A percentile compares a stretch with the other conserved stretches of the same genome.
Conservation (phyloP, 1,284 basidiomycete genomes). For the Dichomitus squalens region DNA sequence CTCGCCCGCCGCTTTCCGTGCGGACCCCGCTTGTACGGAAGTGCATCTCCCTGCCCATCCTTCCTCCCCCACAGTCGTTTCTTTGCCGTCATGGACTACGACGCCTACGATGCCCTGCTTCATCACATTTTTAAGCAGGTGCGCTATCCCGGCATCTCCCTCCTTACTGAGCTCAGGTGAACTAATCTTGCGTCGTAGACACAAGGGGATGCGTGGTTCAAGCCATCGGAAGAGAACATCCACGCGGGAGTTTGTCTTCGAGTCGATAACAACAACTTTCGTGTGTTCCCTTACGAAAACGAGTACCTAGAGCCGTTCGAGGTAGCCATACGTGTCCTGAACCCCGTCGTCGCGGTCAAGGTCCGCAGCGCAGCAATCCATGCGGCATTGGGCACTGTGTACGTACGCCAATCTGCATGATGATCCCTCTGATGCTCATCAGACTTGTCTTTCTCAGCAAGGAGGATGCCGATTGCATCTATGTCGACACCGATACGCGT, state of each 20-base stretch:
- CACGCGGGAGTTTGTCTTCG: constrained; percentile 71
- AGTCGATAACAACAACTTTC: constrained; percentile 61
- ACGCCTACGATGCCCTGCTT: constrained; percentile 70
- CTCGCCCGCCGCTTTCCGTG: not conserved
- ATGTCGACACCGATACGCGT: constrained; percentile 56
- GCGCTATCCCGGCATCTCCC: constrained; percentile 16
- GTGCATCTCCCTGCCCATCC: not conserved
- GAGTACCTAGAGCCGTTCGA: constrained; percentile 65
- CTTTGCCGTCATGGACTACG: constrained; percentile 61
- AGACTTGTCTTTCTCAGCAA: constrained; percentile 38
- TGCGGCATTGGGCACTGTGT: constrained; percentile 72
- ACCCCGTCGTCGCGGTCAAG: constrained; percentile 82
- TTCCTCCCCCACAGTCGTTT: not conserved
- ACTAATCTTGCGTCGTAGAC: constrained; percentile 42
- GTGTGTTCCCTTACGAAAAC: constrained; percentile 72
- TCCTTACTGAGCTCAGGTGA: not conserved
- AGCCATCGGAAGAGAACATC: constrained; percentile 71
- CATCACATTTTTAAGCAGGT: constrained; percentile 64
- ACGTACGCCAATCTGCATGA: constrained; percentile 34
- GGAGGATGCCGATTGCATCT: constrained; percentile 54
- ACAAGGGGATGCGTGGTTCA: constrained; percentile 76
- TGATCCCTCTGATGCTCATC: not conserved
- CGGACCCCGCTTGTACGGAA: not conserved
- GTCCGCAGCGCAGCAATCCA: constrained; percentile 80
- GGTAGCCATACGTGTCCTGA: constrained; percentile 68